phyloP scores from a whole-genome alignment of 208 protist species.

The Trypanosoma lewisi region DNA sequence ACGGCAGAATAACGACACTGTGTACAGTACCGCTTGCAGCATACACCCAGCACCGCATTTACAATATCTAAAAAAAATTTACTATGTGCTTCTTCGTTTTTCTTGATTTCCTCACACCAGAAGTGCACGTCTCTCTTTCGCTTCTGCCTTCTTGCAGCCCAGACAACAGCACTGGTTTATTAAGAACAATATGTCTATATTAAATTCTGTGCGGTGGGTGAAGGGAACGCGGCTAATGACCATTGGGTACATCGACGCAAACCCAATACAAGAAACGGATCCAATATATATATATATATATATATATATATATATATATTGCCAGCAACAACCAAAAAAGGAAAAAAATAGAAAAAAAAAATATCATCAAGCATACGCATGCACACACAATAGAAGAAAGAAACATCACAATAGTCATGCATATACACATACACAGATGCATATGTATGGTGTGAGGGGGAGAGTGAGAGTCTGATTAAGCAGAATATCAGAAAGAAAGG shows the following conservation, averaged over 20 bases:
- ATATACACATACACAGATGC: neutral
- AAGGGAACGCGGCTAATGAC: neutral
- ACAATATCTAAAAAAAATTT: neutral
- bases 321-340: too few species aligned
- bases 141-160: neutral
- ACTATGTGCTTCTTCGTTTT: neutral
- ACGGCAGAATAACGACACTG: neutral
- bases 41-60: neutral
- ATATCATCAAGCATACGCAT: neutral
- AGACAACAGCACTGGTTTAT: neutral
- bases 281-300: too few species aligned
- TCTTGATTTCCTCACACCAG: too few species aligned
- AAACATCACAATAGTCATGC: neutral
- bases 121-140: neutral
- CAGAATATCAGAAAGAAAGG: slow-evolving; percentile 20
- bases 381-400: neutral
- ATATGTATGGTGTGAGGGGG: slow-evolving; percentile 19
- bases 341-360: too few species aligned
- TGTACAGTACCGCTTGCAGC: neutral
- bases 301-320: too few species aligned
- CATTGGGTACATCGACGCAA: neutral
- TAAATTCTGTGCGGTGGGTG: neutral
- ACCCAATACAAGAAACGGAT: neutral
- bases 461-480: too few species aligned
- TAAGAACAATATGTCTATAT: neutral